Conservation (phyloP, 139 green algal species). For the Pedinophyceae sp. region DNA sequence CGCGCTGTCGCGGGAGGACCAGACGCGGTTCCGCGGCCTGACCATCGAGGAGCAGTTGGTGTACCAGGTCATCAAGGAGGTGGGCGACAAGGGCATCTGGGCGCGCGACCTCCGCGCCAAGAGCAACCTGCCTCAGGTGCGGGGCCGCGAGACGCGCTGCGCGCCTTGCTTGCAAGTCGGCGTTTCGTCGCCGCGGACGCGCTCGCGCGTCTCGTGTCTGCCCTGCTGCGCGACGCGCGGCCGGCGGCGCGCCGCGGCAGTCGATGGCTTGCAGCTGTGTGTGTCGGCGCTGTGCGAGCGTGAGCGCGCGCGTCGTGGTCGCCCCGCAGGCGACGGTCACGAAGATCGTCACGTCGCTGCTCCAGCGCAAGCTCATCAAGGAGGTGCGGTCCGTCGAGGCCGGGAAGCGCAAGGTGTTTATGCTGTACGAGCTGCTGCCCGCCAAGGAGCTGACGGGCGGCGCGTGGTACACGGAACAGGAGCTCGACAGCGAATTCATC, state of each 20-base stretch:
- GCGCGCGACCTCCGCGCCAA: neutral
- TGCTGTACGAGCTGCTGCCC: conserved; percentile 79
- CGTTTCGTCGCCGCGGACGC: too few relatives aligned
- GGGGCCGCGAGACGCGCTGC: neutral
- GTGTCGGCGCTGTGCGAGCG: conserved; percentile 1
- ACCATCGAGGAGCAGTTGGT: conserved; percentile 67
- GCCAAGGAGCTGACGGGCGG: conserved; percentile 82
- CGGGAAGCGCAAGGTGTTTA: conserved; percentile 80
- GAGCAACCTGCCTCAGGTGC: neutral
- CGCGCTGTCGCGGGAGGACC: too few relatives aligned
- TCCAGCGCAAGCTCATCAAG: conserved; percentile 73
- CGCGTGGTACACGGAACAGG: conserved; percentile 81
- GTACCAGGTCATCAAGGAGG: conserved; percentile 64
- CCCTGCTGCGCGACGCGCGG: neutral
- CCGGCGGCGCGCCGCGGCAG: neutral
- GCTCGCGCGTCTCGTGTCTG: neutral
- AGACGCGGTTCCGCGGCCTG: conserved; percentile 70
- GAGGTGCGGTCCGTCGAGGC: conserved; percentile 58
- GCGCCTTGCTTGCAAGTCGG: neutral
- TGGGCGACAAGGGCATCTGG: conserved; percentile 44
- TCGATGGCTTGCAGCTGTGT: neutral
- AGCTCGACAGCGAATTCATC: conserved; percentile 80
- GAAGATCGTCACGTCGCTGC: conserved; percentile 82
- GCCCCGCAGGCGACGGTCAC: conserved; percentile 56
- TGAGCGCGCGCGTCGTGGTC: neutral